A percentile compares a stretch with the other conserved stretches of the same genome.
Evolutionary conservation across 148 eudicot species (phyloP).

Genomic region (Agrostemma githago): DNA sequence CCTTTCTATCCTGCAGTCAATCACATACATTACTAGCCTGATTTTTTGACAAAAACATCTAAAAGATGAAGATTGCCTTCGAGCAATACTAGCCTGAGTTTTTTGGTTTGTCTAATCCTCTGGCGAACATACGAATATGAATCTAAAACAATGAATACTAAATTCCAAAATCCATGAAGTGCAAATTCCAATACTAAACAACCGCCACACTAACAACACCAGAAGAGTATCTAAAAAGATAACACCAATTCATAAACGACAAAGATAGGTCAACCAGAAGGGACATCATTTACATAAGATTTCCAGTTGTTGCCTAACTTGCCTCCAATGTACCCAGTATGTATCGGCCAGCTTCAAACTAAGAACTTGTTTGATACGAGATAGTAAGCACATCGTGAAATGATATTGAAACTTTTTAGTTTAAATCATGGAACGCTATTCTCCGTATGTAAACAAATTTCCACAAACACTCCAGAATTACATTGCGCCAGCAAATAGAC

Average conservation of each 20-base stretch:
- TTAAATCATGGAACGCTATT: too few species aligned
- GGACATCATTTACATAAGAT: neutral
- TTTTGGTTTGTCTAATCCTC: neutral
- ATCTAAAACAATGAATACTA: neutral
- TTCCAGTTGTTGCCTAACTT: neutral
- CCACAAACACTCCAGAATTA: too few species aligned
- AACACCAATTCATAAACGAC: neutral
- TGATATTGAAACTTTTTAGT: neutral
- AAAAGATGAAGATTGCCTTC: neutral
- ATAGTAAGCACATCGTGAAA: too few species aligned
- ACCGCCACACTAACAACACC: neutral
- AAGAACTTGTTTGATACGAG: neutral
- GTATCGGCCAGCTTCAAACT: neutral
- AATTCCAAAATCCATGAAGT: neutral
- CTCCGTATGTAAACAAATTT: too few species aligned
- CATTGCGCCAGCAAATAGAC: too few species aligned
- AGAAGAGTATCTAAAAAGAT: neutral
- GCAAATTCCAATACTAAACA: neutral
- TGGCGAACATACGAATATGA: neutral
- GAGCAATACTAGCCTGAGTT: neutral
- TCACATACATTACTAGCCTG: neutral
- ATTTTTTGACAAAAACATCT: neutral
- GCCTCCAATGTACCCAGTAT: neutral
- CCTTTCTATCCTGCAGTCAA: conserved; percentile 57
- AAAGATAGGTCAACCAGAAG: neutral